Evolutionary conservation across 164 flowering plant species (phyloP).

Genomic region (Cinnamomum chago): DNA sequence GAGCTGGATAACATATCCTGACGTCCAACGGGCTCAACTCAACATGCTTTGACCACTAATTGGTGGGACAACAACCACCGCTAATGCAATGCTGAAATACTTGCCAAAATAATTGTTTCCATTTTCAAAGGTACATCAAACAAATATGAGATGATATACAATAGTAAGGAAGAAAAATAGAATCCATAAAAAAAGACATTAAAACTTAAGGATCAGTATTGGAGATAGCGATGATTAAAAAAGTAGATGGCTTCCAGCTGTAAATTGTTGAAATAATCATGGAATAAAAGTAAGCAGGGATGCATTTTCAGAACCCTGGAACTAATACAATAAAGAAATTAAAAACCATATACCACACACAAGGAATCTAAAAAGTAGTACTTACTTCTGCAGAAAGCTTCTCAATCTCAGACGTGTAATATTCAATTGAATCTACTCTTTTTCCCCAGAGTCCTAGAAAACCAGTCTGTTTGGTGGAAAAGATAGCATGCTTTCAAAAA

Average conservation of each 20-base stretch:
- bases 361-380: neutral
- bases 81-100: neutral
- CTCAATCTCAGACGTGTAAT: slow-evolving; percentile 46
- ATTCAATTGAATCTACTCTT: slow-evolving; percentile 70
- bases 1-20: too few relatives aligned
- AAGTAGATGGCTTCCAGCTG: neutral
- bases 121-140: neutral
- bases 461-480: slow-evolving; percentile 51
- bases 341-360: neutral
- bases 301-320: neutral
- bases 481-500: neutral
- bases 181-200: neutral
- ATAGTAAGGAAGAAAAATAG: neutral
- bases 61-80: neutral
- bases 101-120: neutral
- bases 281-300: neutral
- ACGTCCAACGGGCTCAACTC: neutral
- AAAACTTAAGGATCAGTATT: too few relatives aligned
- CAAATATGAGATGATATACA: neutral
- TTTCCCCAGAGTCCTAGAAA: slow-evolving; percentile 68
- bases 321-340: neutral
- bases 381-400: slow-evolving; percentile 52
- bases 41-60: neutral
- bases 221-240: neutral
- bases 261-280: neutral